Base-by-base conservation (phyloP, 2,329 filamentous ascomycete genomes). In the Blumeria hordei region DNA sequence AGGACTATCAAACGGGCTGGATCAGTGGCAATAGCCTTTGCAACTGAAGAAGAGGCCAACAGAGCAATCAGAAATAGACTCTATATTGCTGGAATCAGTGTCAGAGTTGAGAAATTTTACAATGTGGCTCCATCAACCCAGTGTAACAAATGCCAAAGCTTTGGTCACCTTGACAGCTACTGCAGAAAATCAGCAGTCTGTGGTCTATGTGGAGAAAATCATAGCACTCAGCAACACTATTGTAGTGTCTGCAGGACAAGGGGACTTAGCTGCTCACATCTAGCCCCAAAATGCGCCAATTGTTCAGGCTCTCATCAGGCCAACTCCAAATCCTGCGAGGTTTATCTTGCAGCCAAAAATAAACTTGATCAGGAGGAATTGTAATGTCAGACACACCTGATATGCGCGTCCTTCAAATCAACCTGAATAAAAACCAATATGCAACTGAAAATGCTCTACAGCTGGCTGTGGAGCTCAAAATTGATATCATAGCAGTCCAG, bases 1-100 rank as follows among this genome's bases (percentile, higher is more conserved):
- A 14, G 54, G 2, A 6, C 16, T 3, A 44, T 34, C 7, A 32
- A 55, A 53, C 14, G 33, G 10, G 44, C 49, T 10, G 49, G 49
- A 4, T 55, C 37, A 2, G 33, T 55, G n/a, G 54, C 36, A 2
- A 45, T 53, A 3, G 35, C 54, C 3, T 53, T 55, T 44, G 36
- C 54, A 18, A 41, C 54, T 9, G 36, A 21, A 14, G 36, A 11
- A 6, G 36, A 55, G 36, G 54, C 54, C 4, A 53, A 43, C 8
- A 43, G 28, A 34, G 54, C 47, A 1, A 55, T 55, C 2, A 7
- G 34, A 6, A 41, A 55, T 28, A 43, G 36, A 41, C 54, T 55
- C 9, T 55, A 53, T 33, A 53, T 55, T 12, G 54, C 37, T 44
- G 49, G 36, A 35, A 55, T 35, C 28, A 53, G 47, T n/a, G 32